phyloP scores from a whole-genome alignment of 1,284 basidiomycete genomes.

The Calocybe gambosa region DNA sequence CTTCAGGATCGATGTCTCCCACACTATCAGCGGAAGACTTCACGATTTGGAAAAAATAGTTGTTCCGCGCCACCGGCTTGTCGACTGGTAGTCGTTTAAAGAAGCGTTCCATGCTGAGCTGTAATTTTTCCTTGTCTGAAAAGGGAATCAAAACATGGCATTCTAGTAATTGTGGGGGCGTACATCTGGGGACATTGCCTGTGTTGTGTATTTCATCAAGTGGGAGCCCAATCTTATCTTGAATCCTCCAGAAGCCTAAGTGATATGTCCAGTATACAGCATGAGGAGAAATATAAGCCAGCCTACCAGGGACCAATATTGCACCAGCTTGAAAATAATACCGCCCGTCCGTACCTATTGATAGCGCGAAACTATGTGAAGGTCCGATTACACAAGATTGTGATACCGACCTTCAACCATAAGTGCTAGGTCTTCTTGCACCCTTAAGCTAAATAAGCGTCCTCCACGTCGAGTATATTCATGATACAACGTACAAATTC shows the following conservation, averaged over 20 bases:
- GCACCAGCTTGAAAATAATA: slow-evolving; percentile 74
- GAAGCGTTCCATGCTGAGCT: slow-evolving; percentile 62
- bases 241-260: slow-evolving; percentile 70
- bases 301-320: slow-evolving; percentile 56
- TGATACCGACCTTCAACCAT: slow-evolving; percentile 60
- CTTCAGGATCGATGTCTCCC: slow-evolving; percentile 48
- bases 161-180: slow-evolving; percentile 20
- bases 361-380: neutral
- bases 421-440: slow-evolving; percentile 71
- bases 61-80: slow-evolving; percentile 69
- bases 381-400: neutral
- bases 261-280: slow-evolving; percentile 1
- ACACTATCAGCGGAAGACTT: slow-evolving; percentile 22
- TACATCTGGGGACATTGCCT: slow-evolving; percentile 69
- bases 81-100: slow-evolving; percentile 59
- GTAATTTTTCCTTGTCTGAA: slow-evolving; percentile 58
- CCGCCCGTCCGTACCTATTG: slow-evolving; percentile 49
- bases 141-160: neutral
- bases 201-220: slow-evolving; percentile 68
- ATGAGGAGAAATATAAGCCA: neutral
- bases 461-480: no score
- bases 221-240: slow-evolving; percentile 70
- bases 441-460: slow-evolving; percentile 17
- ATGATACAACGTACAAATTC: slow-evolving; percentile 42
- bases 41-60: slow-evolving; percentile 62